These are phyloP conservation scores for Talaromyces islandicus DNA, from an alignment of 2,329 filamentous ascomycete species.

Conservation along the genomic window DNA sequence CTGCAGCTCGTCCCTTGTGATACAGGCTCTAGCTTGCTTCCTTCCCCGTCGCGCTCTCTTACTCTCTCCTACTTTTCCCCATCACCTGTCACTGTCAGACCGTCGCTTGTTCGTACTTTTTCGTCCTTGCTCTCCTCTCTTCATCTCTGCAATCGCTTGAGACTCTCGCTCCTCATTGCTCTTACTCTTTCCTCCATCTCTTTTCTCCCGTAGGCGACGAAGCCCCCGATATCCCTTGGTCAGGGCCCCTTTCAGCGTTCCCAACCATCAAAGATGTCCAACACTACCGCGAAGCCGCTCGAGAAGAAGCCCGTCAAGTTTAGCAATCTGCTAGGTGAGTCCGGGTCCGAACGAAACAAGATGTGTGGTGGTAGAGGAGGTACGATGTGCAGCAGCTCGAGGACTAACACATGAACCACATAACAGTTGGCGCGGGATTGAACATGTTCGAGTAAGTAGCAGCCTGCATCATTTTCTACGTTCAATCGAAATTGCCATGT, in stretches of 20 bases:
- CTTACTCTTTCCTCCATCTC: not conserved
- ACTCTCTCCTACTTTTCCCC: not conserved
- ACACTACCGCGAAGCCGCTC: slow-evolving; percentile 50
- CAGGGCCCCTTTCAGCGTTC: slow-evolving; percentile 68
- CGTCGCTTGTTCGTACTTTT: not conserved
- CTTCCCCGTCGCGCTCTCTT: not conserved
- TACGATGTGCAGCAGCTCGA: not conserved
- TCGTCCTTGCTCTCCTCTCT: not conserved
- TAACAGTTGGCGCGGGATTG: slow-evolving; percentile 72
- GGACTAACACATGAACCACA: not conserved
- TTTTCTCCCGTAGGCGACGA: slow-evolving; percentile 58
- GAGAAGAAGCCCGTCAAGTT: slow-evolving; percentile 99
- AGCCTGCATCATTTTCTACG: not conserved
- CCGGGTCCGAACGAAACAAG: not conserved
- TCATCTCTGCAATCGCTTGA: not conserved
- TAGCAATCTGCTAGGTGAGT: slow-evolving; percentile 82
- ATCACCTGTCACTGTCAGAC: not conserved
- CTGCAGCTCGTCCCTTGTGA: slow-evolving; percentile 2
- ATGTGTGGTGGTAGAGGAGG: not conserved
- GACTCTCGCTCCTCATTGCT: not conserved
- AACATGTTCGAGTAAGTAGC: slow-evolving; percentile 80
- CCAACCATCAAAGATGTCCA: slow-evolving; percentile 57
- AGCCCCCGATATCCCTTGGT: slow-evolving; percentile 91
- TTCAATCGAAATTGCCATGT: not conserved
- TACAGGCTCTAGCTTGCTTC: not conserved